These are phyloP conservation scores for Opeltia flavorubescens DNA, from an alignment of 495 filamentous ascomycete genomes.

Conservation along the genomic window DNA sequence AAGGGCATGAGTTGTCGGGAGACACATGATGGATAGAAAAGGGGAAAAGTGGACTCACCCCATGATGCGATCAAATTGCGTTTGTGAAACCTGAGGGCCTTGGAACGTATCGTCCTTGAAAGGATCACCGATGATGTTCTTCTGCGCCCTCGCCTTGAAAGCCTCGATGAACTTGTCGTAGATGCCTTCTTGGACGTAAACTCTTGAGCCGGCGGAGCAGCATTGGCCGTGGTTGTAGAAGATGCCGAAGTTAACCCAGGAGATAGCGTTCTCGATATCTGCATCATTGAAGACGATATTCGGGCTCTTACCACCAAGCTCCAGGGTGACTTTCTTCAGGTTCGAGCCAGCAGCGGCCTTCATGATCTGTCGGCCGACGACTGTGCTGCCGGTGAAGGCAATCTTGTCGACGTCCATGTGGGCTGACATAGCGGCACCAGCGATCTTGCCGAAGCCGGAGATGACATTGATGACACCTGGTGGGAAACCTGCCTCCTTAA, in stretches of 20 bases:
- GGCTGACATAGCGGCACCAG: slow-evolving; percentile 79
- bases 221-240: slow-evolving; percentile 98
- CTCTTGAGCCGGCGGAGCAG: slow-evolving; percentile 92
- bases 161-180: slow-evolving; percentile 85
- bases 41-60: slow-evolving; percentile 24
- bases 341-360: slow-evolving; percentile 91
- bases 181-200: slow-evolving; percentile 92
- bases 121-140: slow-evolving; percentile 87
- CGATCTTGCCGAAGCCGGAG: slow-evolving; percentile 79
- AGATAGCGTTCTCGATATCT: slow-evolving; percentile 89
- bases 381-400: slow-evolving; percentile 91
- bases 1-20: neutral
- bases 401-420: slow-evolving; percentile 99
- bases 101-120: slow-evolving; percentile 85
- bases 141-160: slow-evolving; percentile 73
- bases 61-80: slow-evolving; percentile 98
- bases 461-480: slow-evolving; percentile 91
- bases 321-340: slow-evolving; percentile 98
- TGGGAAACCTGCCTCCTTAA: slow-evolving; percentile 95
- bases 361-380: slow-evolving; percentile 84
- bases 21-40: neutral
- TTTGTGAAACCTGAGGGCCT: slow-evolving; percentile 86
- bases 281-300: slow-evolving; percentile 97
- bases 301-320: slow-evolving; percentile 94
- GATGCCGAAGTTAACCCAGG: slow-evolving; percentile 97